Evolutionary conservation across 495 filamentous ascomycete species (phyloP).

Genomic region (Lophiotrema nucula): DNA sequence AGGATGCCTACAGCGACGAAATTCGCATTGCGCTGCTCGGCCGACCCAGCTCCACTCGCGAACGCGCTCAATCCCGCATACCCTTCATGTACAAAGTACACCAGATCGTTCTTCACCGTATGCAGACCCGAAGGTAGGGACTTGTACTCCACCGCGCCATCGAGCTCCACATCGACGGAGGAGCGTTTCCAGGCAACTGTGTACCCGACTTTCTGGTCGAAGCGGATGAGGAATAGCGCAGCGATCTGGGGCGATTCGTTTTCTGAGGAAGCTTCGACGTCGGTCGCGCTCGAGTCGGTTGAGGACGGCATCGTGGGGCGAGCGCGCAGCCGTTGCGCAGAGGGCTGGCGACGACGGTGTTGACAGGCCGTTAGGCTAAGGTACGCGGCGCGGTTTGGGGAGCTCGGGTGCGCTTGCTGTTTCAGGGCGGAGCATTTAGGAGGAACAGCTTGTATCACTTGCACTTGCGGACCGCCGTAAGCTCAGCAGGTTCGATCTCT

Average conservation of each 20-base stretch:
- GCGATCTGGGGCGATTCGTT: constrained; percentile 35
- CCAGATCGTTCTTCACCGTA: constrained; percentile 80
- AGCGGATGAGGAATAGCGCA: constrained; percentile 40
- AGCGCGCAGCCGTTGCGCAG: background rate
- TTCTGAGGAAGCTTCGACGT: constrained; percentile 11
- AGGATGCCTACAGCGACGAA: constrained; percentile 90
- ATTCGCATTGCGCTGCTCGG: constrained; percentile 76
- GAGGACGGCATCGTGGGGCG: constrained; percentile 23
- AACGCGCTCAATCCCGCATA: constrained; percentile 94
- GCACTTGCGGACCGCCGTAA: too few relatives aligned
- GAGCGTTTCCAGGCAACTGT: constrained; percentile 84
- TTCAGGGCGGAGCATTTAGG: too few relatives aligned
- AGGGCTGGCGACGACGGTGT: background rate
- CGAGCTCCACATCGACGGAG: constrained; percentile 64
- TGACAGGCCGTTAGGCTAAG: too few relatives aligned
- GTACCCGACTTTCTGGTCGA: constrained; percentile 50
- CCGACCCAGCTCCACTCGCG: constrained; percentile 75
- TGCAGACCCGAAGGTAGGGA: constrained; percentile 90
- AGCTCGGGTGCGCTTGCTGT: too few relatives aligned
- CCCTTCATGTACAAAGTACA: constrained; percentile 86
- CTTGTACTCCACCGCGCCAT: constrained; percentile 92
- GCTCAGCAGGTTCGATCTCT: too few relatives aligned
- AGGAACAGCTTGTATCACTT: too few relatives aligned
- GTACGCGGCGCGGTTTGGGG: too few relatives aligned
- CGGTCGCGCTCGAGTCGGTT: constrained; percentile 18